phyloP scores from a whole-genome alignment of 805 yeast species.

The Hanseniaspora meyeri region DNA sequence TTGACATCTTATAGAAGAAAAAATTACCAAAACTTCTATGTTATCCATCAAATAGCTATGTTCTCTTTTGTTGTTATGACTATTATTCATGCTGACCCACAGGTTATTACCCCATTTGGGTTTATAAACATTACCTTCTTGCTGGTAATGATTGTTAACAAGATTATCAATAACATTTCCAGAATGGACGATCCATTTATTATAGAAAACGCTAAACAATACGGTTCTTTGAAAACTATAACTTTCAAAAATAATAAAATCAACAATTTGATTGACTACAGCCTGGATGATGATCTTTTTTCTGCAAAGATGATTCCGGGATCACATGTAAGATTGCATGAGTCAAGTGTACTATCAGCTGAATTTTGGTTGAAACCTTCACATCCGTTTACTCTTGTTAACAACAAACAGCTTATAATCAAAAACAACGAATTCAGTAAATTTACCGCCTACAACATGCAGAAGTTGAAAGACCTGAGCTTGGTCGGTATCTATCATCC shows the following conservation, averaged over 20 bases:
- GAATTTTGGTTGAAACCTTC: slow-evolving; percentile 42
- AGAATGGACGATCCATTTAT: slow-evolving; percentile 4
- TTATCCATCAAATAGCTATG: slow-evolving; percentile 43
- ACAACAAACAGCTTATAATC: slow-evolving; percentile 24
- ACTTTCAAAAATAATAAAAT: slow-evolving; percentile 15
- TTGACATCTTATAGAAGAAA: slow-evolving; percentile 33
- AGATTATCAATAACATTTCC: slow-evolving; percentile 1
- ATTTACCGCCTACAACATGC: background rate
- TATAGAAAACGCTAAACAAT: slow-evolving; percentile 9
- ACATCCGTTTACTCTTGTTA: slow-evolving; percentile 57
- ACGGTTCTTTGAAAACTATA: slow-evolving; percentile 16
- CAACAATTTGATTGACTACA: slow-evolving; percentile 19
- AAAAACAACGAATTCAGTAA: slow-evolving; percentile 8
- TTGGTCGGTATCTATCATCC: slow-evolving; percentile 4
- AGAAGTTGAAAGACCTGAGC: background rate
- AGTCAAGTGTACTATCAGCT: slow-evolving; percentile 27
- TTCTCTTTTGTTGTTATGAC: slow-evolving; percentile 35
- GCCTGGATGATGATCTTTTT: background rate
- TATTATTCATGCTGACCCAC: slow-evolving; percentile 60
- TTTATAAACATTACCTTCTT: slow-evolving; percentile 19
- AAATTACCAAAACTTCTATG: slow-evolving; percentile 42
- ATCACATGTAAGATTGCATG: slow-evolving; percentile 44
- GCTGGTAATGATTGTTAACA: slow-evolving; percentile 14
- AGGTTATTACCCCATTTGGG: slow-evolving; percentile 34
- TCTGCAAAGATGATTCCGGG: slow-evolving; percentile 31